Percentiles rank a stretch among this genome's conserved stretches.
These are phyloP conservation scores for Colletotrichum sp. DNA, from an alignment of 2,329 filamentous ascomycete species.

Conservation along the genomic window DNA sequence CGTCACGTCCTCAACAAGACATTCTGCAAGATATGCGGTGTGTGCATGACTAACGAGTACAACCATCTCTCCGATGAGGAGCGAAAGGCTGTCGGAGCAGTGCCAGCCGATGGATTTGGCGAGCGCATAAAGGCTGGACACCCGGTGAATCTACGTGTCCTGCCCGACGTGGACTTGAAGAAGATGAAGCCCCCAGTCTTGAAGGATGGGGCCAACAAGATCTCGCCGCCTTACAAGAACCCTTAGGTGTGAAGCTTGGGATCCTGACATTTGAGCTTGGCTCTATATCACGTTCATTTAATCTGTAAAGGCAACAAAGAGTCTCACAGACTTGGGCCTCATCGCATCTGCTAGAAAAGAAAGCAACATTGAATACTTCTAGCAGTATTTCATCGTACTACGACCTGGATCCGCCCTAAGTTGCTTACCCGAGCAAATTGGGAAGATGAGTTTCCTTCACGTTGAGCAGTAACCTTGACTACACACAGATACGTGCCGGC, in stretches of 20 bases:
- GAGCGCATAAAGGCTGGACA: slow-evolving; percentile 4
- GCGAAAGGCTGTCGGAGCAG: slow-evolving; percentile 30
- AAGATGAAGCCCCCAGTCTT: slow-evolving; percentile 26
- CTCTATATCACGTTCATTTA: not conserved
- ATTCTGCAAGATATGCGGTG: slow-evolving; percentile 55
- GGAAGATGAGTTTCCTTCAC: not conserved
- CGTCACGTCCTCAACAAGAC: slow-evolving; percentile 38
- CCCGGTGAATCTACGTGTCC: slow-evolving; percentile 43
- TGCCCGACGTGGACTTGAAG: slow-evolving; percentile 41
- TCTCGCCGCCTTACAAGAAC: slow-evolving; percentile 41
- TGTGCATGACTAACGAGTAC: slow-evolving; percentile 40
- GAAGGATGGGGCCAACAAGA: slow-evolving; percentile 30
- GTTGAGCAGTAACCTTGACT: not conserved
- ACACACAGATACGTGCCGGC: not conserved
- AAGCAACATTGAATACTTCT: not conserved
- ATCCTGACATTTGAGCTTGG: not conserved
- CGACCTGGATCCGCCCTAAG: not conserved
- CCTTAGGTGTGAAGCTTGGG: slow-evolving; percentile 30
- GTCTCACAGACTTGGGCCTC: not conserved
- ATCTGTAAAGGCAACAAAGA: fast-evolving
- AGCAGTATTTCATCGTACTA: not conserved
- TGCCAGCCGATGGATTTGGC: not conserved
- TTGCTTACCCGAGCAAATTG: not conserved
- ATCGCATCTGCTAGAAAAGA: not conserved
- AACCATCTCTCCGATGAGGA: slow-evolving; percentile 37